Conservation (phyloP, 805 yeast species). For the Yamadazyma kitorensis region DNA sequence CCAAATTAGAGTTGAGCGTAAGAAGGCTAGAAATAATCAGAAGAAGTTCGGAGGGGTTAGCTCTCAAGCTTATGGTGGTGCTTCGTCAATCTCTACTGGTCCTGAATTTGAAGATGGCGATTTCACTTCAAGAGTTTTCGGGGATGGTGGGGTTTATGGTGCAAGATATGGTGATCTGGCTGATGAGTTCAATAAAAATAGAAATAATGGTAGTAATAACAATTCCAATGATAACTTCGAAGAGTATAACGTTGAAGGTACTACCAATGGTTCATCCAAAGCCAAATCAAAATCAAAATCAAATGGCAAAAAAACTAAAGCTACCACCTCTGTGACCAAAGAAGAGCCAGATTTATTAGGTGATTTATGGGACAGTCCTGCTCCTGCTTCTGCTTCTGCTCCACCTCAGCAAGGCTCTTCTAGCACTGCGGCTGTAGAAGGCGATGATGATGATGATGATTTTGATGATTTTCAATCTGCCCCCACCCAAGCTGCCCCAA, state of each 20-base stretch:
- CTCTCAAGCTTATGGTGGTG: slow-evolving; percentile 50
- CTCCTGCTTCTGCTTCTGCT: slow-evolving; percentile 9
- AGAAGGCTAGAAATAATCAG: slow-evolving; percentile 83
- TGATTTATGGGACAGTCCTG: slow-evolving; percentile 38
- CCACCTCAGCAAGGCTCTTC: no score
- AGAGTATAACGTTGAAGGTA: slow-evolving; percentile 53
- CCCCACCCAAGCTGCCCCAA: slow-evolving; percentile 26
- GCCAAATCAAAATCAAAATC: not conserved
- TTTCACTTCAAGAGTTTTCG: slow-evolving; percentile 53
- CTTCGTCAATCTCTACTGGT: slow-evolving; percentile 35
- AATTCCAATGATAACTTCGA: slow-evolving; percentile 45
- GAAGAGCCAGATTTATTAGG: slow-evolving; percentile 50
- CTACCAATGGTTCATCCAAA: slow-evolving; percentile 18
- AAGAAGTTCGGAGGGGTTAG: slow-evolving; percentile 82
- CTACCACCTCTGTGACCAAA: slow-evolving; percentile 37
- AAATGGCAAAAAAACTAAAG: slow-evolving; percentile 22
- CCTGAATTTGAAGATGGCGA: slow-evolving; percentile 49
- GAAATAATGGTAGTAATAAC: slow-evolving; percentile 12
- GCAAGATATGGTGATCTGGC: slow-evolving; percentile 61
- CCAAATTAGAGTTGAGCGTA: slow-evolving; percentile 76
- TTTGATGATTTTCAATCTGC: slow-evolving; percentile 82
- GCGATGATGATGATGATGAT: slow-evolving; percentile 61
- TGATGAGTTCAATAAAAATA: slow-evolving; percentile 27
- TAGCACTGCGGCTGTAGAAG: slow-evolving; percentile 14
- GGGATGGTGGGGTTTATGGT: slow-evolving; percentile 72